phyloP scores from a whole-genome alignment of 352 stramenopile genomes.

The Hyaloperonospora brassicae region DNA sequence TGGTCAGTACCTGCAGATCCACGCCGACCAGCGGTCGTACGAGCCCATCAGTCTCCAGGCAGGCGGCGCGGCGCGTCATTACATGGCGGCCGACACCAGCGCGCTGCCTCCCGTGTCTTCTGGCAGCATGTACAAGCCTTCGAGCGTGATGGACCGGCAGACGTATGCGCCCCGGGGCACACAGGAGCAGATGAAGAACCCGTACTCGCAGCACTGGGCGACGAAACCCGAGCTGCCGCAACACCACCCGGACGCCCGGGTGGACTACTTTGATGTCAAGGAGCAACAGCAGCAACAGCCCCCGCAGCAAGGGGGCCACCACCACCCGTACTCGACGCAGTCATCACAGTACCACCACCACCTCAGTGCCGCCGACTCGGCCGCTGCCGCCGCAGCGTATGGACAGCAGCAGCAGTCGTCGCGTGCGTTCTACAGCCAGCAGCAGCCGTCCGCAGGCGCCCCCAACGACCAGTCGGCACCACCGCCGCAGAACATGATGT shows the following conservation, averaged over 20 bases:
- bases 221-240: conserved; percentile 41
- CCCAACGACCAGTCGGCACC: conserved; percentile 21
- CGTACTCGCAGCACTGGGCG: conserved; percentile 57
- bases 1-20: conserved; percentile 65
- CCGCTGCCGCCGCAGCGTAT: conserved; percentile 45
- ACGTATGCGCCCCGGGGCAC: conserved; percentile 13
- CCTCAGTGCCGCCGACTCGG: conserved; percentile 51
- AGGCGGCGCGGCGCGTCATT: conserved; percentile 32
- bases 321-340: conserved; percentile 38
- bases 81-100: conserved; percentile 38
- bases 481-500: conserved; percentile 56
- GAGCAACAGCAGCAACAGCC: conserved; percentile 59
- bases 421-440: conserved; percentile 48
- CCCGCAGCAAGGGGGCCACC: conserved; percentile 26
- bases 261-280: conserved; percentile 69
- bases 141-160: conserved; percentile 34
- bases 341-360: conserved; percentile 68
- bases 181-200: conserved; percentile 44
- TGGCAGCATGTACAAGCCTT: conserved; percentile 38
- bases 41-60: conserved; percentile 56
- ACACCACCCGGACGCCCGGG: conserved; percentile 28
- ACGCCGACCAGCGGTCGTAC: conserved; percentile 67
- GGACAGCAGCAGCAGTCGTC: conserved; percentile 30
- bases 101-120: conserved; percentile 37
- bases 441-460: conserved; percentile 18